Percentiles rank a stretch among this genome's conserved stretches.
Evolutionary conservation across 192 early-diverging fungal genomes (phyloP).

Genomic region (Backusella mclennaniae): DNA sequence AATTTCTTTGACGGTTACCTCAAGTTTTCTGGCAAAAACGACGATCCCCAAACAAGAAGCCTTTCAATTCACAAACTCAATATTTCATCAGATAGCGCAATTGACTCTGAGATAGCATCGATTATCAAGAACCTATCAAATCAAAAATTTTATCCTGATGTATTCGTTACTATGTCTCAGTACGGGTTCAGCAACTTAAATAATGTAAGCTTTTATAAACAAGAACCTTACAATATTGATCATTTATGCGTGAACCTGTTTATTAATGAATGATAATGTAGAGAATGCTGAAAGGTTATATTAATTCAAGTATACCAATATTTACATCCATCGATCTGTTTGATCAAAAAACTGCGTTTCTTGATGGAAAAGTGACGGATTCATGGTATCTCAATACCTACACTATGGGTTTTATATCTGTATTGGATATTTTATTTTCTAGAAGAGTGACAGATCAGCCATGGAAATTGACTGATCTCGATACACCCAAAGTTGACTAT

Average conservation of each 20-base stretch:
- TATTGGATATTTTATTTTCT: neutral
- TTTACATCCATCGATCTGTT: slow-evolving; percentile 17
- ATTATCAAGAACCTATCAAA: neutral
- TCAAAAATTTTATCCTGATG: neutral
- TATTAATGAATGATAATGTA: neutral
- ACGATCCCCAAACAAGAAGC: neutral
- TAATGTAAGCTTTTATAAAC: slow-evolving; percentile 3
- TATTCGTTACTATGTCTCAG: slow-evolving; percentile 15
- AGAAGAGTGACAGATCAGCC: neutral
- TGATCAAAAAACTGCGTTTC: slow-evolving; percentile 15
- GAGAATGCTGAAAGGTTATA: slow-evolving; percentile 22
- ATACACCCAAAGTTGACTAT: neutral
- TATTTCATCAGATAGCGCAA: neutral
- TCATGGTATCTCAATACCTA: slow-evolving; percentile 20
- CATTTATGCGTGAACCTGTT: neutral
- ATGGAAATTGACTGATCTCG: neutral
- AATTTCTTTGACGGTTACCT: neutral
- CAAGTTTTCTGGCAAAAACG: too few relatives aligned
- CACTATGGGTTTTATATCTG: slow-evolving; percentile 15
- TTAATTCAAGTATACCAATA: slow-evolving; percentile 1
- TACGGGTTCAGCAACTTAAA: slow-evolving; percentile 11
- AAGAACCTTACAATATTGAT: neutral
- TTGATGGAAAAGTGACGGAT: neutral
- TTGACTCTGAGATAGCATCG: neutral
- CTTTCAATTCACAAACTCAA: neutral